Conservation (phyloP, 1,139 yeast genomes). For the Candida dubliniensis region DNA sequence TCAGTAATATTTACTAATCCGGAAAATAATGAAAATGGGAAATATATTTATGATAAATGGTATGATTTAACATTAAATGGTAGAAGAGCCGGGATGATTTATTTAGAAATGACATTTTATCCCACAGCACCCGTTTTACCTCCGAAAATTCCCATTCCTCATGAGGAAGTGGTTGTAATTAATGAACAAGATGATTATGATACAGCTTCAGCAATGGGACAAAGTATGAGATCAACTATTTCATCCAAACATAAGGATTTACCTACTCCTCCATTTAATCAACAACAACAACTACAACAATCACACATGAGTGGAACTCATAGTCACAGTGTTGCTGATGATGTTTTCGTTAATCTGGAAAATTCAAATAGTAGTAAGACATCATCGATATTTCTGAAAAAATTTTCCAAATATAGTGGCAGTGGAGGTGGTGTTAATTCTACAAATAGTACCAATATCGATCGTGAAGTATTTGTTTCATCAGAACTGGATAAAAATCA, state of each 20-base stretch:
- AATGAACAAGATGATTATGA: slow-evolving; percentile 6
- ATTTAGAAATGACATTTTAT: slow-evolving; percentile 88
- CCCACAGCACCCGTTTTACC: slow-evolving; percentile 58
- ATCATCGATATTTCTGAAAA: slow-evolving; percentile 18
- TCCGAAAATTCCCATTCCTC: slow-evolving; percentile 30
- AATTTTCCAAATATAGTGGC: slow-evolving; percentile 7
- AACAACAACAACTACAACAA: background rate
- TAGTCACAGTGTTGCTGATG: slow-evolving; percentile 19
- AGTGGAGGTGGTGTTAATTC: slow-evolving; percentile 9
- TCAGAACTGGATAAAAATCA: slow-evolving; percentile 9
- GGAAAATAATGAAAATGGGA: slow-evolving; percentile 60
- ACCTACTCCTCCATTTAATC: slow-evolving; percentile 3
- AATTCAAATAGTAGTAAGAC: slow-evolving; percentile 15
- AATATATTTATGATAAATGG: slow-evolving; percentile 77
- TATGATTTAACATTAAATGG: slow-evolving; percentile 66
- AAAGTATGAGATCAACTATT: slow-evolving; percentile 2
- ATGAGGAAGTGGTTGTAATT: slow-evolving; percentile 5
- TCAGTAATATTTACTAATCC: slow-evolving; percentile 56
- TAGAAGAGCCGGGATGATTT: slow-evolving; percentile 86
- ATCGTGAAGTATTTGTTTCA: slow-evolving; percentile 16
- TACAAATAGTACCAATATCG: slow-evolving; percentile 11
- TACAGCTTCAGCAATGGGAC: background rate
- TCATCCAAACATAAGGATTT: slow-evolving; percentile 3
- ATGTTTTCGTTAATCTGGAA: slow-evolving; percentile 28
- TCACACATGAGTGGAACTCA: slow-evolving; percentile 5